Percentiles rank a stretch among this genome's conserved stretches.
Conservation (phyloP, 2,329 filamentous ascomycete species). For the Nemania sp. region DNA sequence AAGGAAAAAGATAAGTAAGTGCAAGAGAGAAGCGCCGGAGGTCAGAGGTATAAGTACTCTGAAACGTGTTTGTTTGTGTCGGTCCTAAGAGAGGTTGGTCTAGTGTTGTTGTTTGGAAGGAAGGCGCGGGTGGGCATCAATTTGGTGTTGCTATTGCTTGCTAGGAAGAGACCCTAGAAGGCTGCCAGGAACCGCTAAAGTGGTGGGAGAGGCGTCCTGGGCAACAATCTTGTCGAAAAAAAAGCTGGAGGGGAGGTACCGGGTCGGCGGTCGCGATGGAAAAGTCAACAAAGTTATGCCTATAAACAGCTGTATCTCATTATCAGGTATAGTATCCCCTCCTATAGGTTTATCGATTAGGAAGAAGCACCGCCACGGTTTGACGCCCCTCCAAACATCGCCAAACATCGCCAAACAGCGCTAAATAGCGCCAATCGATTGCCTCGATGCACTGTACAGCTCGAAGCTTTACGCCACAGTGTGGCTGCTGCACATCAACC, state of each 20-base stretch:
- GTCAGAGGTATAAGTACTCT: conserved; percentile 5
- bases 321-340: conserved; percentile 29
- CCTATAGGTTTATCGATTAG: conserved; percentile 36
- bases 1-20: conserved; percentile 16
- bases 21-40: background rate
- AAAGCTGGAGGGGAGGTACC: conserved; percentile 24
- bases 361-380: conserved; percentile 3
- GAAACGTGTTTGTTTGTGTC: conserved; percentile 32
- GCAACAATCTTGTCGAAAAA: conserved; percentile 33
- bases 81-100: background rate
- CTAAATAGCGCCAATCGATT: background rate
- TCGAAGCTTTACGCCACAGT: conserved; percentile 17
- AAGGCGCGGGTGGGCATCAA: conserved; percentile 20
- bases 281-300: conserved; percentile 39
- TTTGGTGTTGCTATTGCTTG: conserved; percentile 5
- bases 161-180: conserved; percentile 14
- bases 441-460: background rate
- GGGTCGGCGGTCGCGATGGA: conserved; percentile 34
- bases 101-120: conserved; percentile 26
- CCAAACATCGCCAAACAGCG: background rate
- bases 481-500: conserved; percentile 23
- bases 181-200: conserved; percentile 13
- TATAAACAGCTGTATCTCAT: conserved; percentile 25
- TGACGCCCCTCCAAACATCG: background rate
- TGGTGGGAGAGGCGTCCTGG: conserved; percentile 26